Base-by-base conservation (phyloP, 805 yeast genomes). In the Phaffomyces thermotolerans region DNA sequence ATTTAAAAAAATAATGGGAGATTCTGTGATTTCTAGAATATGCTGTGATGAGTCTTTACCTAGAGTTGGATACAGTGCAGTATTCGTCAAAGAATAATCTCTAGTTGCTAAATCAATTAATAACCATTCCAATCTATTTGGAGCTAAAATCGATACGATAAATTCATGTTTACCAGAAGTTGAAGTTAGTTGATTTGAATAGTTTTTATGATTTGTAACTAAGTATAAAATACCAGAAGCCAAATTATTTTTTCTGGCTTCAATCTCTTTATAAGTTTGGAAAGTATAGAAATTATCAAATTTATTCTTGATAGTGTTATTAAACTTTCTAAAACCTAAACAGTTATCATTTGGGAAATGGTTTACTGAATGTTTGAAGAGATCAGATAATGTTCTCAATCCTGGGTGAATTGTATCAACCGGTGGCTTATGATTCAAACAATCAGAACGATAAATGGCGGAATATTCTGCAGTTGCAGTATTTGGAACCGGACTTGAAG, bases 121-220 rank as follows among this genome's bases (percentile, higher is more conserved):
- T n/a, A 67, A 64, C 85, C 85, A 79, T 56, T 78, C 81, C 6
- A 67, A 56, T 41, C 79, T 61, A 54, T 77, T 77, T 22, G 64
- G 58, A 34, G 77, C 65, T 52, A 69, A 75, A 14, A 77, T 45
- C 6, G 76, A 62, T 31, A 76, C 68, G 29, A 73, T 57, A 45
- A 72, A 74, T 42, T 60, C 54, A 17, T 48, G 50, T 46, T 41
- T 49, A 32, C 46, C 54, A 6, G 43, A 39, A 31, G 45, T 45
- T 6, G 48, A 15, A 4, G 34, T 34, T 36, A 45, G n/a, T 13
- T 42, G 43, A 12, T 42, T 32, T 3, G 34, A 24, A 15, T 42
- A 45, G 2, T 42, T 34, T 8, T 40, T 30, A 29, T 45, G 48
- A 6, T 45, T 39, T 4, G 54, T 47, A 7, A 54, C 56, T 8